A percentile compares a stretch with the other conserved stretches of the same genome.
phyloP scores from a whole-genome alignment of 1,284 basidiomycete species.

The Cutaneotrichosporon mucoides region DNA sequence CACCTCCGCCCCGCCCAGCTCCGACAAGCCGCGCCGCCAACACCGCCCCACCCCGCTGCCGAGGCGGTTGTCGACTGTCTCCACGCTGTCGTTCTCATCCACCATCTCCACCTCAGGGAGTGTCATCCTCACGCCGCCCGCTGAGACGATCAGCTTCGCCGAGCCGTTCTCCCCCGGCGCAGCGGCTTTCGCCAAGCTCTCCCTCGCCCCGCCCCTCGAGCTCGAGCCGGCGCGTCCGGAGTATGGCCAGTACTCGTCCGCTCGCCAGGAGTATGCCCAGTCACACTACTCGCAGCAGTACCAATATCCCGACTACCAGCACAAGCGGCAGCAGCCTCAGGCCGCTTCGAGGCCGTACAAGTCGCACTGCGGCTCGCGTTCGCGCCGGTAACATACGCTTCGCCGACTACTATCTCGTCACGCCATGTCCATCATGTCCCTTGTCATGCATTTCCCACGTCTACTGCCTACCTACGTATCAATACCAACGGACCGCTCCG shows the following conservation, averaged over 20 bases:
- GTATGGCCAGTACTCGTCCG: background rate
- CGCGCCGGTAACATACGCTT: no score
- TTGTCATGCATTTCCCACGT: no score
- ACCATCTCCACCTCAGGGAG: background rate
- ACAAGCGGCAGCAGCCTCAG: no score
- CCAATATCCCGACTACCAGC: no score
- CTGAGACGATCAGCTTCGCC: background rate
- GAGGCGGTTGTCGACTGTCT: background rate
- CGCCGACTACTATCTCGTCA: no score
- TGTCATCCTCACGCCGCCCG: background rate
- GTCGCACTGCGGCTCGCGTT: no score
- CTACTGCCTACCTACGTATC: no score
- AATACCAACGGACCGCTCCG: no score
- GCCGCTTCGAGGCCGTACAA: no score
- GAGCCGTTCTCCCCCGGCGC: background rate
- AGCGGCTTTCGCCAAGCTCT: background rate
- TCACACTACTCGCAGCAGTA: background rate
- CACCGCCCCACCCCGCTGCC: no score
- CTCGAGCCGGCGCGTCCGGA: background rate
- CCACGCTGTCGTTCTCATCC: background rate
- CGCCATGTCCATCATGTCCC: no score
- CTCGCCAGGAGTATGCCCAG: no score
- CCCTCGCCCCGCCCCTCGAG: background rate
- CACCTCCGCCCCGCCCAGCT: background rate
- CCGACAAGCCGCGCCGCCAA: background rate